These are phyloP conservation scores for Periconia sp. DNA, from an alignment of 2,329 filamentous ascomycete genomes.

Conservation along the genomic window DNA sequence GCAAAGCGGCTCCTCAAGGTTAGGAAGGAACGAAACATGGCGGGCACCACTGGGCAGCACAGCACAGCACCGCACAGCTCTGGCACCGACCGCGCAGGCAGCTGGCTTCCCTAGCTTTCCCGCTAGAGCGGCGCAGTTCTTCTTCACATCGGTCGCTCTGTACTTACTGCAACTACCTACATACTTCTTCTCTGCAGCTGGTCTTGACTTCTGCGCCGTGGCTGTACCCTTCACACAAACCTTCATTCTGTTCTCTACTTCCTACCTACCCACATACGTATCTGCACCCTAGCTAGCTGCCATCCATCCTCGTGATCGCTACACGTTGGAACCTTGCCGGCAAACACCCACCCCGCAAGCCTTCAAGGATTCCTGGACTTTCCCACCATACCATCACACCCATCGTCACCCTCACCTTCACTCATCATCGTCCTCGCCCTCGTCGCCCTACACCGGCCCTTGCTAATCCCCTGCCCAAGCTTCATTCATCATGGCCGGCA, in stretches of 20 bases:
- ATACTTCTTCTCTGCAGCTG: slow-evolving; percentile 15
- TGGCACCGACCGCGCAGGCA: slow-evolving; percentile 12
- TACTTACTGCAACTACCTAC: not conserved
- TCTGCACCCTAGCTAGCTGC: slow-evolving; percentile 7
- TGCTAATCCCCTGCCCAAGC: not conserved
- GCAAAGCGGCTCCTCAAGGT: not conserved
- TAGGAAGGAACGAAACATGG: not conserved
- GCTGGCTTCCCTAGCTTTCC: slow-evolving; percentile 22
- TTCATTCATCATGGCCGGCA: slow-evolving; percentile 69
- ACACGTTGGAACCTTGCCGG: slow-evolving; percentile 16
- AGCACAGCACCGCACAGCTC: slow-evolving; percentile 1
- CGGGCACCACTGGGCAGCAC: too few relatives aligned
- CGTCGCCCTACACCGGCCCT: not conserved
- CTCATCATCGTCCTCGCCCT: not conserved
- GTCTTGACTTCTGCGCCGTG: not conserved
- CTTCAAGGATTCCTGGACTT: slow-evolving; percentile 41
- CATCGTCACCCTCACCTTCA: not conserved
- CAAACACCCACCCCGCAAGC: slow-evolving; percentile 40
- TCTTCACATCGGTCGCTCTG: slow-evolving; percentile 20
- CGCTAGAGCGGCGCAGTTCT: slow-evolving; percentile 31
- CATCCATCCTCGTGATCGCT: slow-evolving; percentile 25
- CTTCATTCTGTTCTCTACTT: not conserved
- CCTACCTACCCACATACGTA: not conserved
- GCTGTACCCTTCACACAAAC: too few relatives aligned
- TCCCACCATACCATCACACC: slow-evolving; percentile 23